phyloP scores from a whole-genome alignment of 495 filamentous ascomycete species.

The Terfezia boudieri region DNA sequence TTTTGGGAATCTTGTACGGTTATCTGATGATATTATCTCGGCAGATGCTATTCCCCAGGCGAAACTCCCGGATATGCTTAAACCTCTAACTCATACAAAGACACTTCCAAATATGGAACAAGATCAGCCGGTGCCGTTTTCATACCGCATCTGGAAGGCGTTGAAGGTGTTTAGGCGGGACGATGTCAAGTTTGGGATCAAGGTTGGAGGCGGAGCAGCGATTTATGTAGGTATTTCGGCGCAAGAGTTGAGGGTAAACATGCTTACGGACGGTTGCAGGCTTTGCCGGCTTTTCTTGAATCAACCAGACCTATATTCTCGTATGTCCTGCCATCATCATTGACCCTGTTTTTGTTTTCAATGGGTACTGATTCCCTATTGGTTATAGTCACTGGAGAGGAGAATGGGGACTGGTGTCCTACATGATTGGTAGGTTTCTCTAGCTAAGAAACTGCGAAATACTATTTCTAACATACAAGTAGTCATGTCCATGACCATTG shows the following conservation, averaged over 20 bases:
- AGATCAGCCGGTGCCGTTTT: slow-evolving; percentile 27
- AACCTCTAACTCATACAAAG: slow-evolving; percentile 5
- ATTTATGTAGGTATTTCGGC: slow-evolving; percentile 19
- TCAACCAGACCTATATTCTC: slow-evolving; percentile 28
- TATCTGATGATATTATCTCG: not conserved
- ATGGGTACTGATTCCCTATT: not conserved
- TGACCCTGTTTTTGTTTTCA: no score
- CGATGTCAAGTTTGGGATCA: slow-evolving; percentile 61
- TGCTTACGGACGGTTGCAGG: slow-evolving; percentile 27
- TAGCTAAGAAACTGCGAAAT: not conserved
- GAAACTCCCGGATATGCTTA: slow-evolving; percentile 5
- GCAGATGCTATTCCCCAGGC: no score
- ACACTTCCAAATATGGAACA: slow-evolving; percentile 17
- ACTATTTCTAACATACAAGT: not conserved
- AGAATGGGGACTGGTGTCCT: slow-evolving; percentile 90
- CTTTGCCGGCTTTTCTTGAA: slow-evolving; percentile 63
- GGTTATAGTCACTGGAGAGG: slow-evolving; percentile 48
- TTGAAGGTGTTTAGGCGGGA: slow-evolving; percentile 38
- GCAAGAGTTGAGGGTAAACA: not conserved
- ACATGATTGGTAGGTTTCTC: slow-evolving; percentile 41
- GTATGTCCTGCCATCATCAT: slow-evolving; percentile 19
- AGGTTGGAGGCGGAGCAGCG: slow-evolving; percentile 73
- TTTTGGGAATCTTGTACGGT: no score
- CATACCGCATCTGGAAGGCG: slow-evolving; percentile 36
- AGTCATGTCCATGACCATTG: slow-evolving; percentile 92